Base-by-base conservation (phyloP, 352 stramenopile genomes). In the Globisporangium splendens region DNA sequence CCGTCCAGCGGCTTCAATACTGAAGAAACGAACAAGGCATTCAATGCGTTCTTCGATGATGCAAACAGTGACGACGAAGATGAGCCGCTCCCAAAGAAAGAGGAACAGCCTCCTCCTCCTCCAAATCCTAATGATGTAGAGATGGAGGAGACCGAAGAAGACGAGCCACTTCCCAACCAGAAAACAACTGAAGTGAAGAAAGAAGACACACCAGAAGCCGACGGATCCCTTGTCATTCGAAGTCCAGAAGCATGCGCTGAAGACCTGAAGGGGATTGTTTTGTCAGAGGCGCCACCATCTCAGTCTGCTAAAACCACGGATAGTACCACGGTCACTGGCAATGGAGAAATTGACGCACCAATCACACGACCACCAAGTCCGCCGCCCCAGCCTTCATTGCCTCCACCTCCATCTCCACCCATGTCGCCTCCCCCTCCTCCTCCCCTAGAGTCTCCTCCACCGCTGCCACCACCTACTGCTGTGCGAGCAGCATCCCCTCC, bases 41-140 rank as follows among this genome's bases (percentile, higher is more conserved):
- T 88, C 39, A 85, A 74, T n/a, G 82, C 81, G 2, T 89, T 93
- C 54, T 78, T 93, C 43, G 70, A 88, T 14, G 73, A 88, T 51
- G 77, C 70, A 20, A 84, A 71, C 48, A 83, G 71, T 3, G 52
- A 62, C 60, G 74, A 86, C 60, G 79, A 89, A 62, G 79, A 89
- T 47, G 79, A 89, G 42, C 79, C 79, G 0, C 65, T 89, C 31
- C 78, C 78, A 8, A 68, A 59, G 6, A 46, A 74, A 71, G 62
- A 67, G 11, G 46, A 50, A 15, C 52, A 50, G 20, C 21, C 35
- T 20, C 42, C 49, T 43, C n/a, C 39, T 3, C 38, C 48, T 1
- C 31, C 42, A 11, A 47, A 21, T 15, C 31, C 58, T 7, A 49
- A 61, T 20, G 66, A 79, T 8, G 66, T 85, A 59, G 74, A 79